Evolutionary conservation across 192 early-diverging fungal genomes (phyloP), one percentile per base, ranked within the genome.

Genomic region (Paraglomus brasilianum): DNA sequence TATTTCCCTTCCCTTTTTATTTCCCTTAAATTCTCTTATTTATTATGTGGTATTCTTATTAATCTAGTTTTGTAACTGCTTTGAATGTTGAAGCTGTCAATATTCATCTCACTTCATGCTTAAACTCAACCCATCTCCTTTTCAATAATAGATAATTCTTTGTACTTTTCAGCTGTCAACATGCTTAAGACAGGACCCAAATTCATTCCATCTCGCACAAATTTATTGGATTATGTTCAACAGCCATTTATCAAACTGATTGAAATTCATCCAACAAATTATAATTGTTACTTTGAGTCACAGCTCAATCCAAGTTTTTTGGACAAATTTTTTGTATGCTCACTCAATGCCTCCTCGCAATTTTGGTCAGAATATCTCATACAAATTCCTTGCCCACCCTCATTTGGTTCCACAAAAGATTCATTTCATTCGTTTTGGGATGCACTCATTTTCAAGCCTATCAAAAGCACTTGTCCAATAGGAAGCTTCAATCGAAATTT

Each of bases 311-410:
- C 49, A 13, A 40, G 22, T 1, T 30, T 9, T 66, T 42, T 66
- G 49, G 22, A 66, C 17, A 50, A 66, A 66, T 21, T 66, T 19
- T 66, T 66, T 51, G 47, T 66, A 9, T 50, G 64, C 7, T 52
- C 64, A 41, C 2, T 9, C 7, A 66, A 66, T 3, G 48, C 64
- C 4, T 66, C 49, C 39, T 2, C 1, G 6, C 4, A n/a, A 66
- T 5, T 66, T n/a, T 66, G 64, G 64, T 41, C 3, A 15, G 30
- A 52, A 66, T 66, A 9, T 52, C 39, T 66, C 15, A 17, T 8
- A 42, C 7, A 52, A 8, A 66, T 66, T 10, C 36, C 49, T 52
- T 19, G 0, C 8, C 49, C 49, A 40, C 64, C 49, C 1, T 1
- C 15, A 8, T 11, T 17, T 10, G 9, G 48, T 15, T 9, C 49